Percentiles rank a stretch among this genome's conserved stretches.
These are phyloP conservation scores for Nannizziopsis arthrosporioides DNA, from an alignment of 2,329 filamentous ascomycete genomes.

Conservation along the genomic window DNA sequence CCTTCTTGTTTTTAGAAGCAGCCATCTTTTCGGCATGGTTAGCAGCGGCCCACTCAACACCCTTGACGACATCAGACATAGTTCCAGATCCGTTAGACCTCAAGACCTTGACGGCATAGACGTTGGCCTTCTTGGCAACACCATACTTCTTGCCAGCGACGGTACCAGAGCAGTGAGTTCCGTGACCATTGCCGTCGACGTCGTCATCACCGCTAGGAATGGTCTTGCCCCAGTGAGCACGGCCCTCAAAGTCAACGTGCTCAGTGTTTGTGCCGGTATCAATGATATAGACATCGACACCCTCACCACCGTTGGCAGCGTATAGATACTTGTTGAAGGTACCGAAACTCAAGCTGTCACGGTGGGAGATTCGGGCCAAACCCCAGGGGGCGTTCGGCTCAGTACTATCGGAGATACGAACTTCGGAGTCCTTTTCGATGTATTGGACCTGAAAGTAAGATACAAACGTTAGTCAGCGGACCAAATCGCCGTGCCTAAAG, in stretches of 20 bases:
- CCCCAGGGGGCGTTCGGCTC: conserved; percentile 98
- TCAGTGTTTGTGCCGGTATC: conserved; percentile 91
- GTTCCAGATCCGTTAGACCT: conserved; percentile 93
- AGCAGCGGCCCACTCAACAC: conserved; percentile 86
- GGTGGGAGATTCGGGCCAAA: conserved; percentile 94
- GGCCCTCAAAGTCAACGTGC: conserved; percentile 94
- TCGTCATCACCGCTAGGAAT: conserved; percentile 77
- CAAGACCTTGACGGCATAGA: conserved; percentile 97
- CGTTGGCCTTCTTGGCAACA: conserved; percentile 95
- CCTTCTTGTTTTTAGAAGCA: conserved; percentile 75
- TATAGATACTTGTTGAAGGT: conserved; percentile 99
- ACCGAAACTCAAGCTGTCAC: conserved; percentile 71
- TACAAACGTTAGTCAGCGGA: neutral
- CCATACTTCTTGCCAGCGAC: conserved; percentile 97
- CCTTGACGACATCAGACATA: conserved; percentile 98
- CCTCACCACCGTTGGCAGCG: conserved; percentile 78
- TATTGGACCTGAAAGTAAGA: conserved; percentile 65
- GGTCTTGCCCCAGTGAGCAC: conserved; percentile 93
- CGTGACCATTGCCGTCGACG: conserved; percentile 91
- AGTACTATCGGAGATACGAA: conserved; percentile 64
- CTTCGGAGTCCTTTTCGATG: conserved; percentile 87
- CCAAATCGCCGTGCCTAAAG: no score
- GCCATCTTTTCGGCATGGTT: conserved; percentile 65
- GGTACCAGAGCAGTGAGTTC: conserved; percentile 97
- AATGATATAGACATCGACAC: conserved; percentile 96